Conservation (phyloP, 768 basidiomycete genomes). For the Roridomyces roridus region DNA sequence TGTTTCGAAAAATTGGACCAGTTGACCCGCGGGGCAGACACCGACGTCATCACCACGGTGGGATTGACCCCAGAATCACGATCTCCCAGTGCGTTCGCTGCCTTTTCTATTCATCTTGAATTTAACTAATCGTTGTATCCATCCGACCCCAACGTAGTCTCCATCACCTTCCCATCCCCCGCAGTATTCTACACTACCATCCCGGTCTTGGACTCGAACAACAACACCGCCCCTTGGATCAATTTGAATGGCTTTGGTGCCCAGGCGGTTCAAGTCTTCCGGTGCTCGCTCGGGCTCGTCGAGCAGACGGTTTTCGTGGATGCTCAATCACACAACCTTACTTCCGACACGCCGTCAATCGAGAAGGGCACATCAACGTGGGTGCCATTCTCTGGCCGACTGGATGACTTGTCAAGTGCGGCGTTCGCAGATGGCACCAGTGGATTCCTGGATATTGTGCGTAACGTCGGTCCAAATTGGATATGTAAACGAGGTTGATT, state of each 20-base stretch:
- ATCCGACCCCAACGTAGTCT: no score
- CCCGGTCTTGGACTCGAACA: not conserved
- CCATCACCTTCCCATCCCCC: no score
- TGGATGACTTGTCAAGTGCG: not conserved
- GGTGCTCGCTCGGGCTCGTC: no score
- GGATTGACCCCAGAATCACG: not conserved
- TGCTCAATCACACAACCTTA: not conserved
- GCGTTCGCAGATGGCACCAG: not conserved
- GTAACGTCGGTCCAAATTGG: not conserved
- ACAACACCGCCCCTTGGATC: no score
- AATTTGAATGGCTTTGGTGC: no score
- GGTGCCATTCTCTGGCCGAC: not conserved
- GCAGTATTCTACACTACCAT: not conserved
- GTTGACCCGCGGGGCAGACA: not conserved
- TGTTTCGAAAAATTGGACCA: no score
- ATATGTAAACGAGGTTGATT: no score
- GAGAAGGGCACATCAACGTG: not conserved
- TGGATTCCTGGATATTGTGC: not conserved
- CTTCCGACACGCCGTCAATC: not conserved
- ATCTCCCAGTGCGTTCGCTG: no score
- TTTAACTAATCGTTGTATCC: not conserved
- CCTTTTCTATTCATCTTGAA: no score
- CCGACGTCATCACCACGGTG: not conserved
- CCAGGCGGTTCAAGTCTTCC: no score
- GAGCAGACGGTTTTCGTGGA: not conserved